Base-by-base conservation (phyloP, 768 basidiomycete genomes). In the Clathrus columnatus region DNA sequence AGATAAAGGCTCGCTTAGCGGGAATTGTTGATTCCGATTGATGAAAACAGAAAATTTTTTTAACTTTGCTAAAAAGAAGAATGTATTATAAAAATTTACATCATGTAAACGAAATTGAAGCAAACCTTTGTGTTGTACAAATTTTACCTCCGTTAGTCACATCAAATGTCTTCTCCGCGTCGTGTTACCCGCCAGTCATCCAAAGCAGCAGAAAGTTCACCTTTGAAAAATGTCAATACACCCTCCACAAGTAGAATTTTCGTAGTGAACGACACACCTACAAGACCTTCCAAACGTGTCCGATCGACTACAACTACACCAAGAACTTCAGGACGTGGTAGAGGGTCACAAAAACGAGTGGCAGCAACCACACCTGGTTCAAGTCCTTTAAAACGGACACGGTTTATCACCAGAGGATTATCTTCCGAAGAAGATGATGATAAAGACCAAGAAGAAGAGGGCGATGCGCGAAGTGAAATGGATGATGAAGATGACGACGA, bases 401-500 rank as follows among this genome's bases (percentile, higher is more conserved):
- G 51, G 29, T 23, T 27, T 45, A 24, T 30, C 51, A 44, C 6
- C 27, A 21, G 17, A 36, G 51, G 26, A 18, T 11, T 2, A 21
- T 21, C 51, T 8, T 17, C 41, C 17, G 23, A 27, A 42, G 51
- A 44, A 16, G 42, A 23, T 18, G 52, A 45, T 5, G 42, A 48
- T 27, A 30, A 21, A 16, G 54, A 59, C 20, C n/a, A n/a, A n/a
- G n/a, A n/a, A n/a, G 60, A 49, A 5, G 43, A 48, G 18, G n/a
- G 16, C 16, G 24, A 10, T 11, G 28, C 14, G 36, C 36, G 14
- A 36, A 36, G 36, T n/a, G 10, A n/a, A 11, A 14, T n/a, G 36
- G 36, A 28, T 10, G 51, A 24, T 24, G 29, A 30, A 17, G 54
- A 27, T 10, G 41, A 51, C 14, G 43, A 43, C 14, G 43, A 16